Conservation (phyloP, 495 filamentous ascomycete species). For the Aspergillus indologenus region DNA sequence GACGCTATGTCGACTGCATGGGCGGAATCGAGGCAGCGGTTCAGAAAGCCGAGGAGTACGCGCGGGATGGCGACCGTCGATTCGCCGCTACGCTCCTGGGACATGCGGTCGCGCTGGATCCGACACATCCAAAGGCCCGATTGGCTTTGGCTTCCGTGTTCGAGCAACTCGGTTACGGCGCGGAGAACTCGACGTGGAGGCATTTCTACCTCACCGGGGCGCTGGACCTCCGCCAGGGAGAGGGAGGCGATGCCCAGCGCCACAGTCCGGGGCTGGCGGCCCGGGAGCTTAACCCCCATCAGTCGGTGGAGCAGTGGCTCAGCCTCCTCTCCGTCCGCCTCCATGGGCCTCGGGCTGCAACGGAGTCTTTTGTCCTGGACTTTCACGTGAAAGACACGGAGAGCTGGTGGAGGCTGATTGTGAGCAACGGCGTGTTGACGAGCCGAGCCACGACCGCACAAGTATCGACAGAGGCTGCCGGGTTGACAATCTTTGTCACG, state of each 20-base stretch:
- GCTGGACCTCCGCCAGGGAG: conserved; percentile 9
- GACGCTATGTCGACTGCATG: conserved; percentile 29
- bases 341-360: conserved; percentile 16
- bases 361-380: conserved; percentile 13
- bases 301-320: conserved; percentile 17
- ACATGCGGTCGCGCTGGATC: conserved; percentile 20
- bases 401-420: conserved; percentile 15
- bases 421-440: conserved; percentile 21
- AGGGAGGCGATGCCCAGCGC: not conserved
- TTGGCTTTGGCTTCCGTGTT: conserved; percentile 15
- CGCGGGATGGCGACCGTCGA: conserved; percentile 16
- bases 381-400: conserved; percentile 12
- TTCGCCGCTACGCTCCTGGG: conserved; percentile 24
- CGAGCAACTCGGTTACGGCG: conserved; percentile 24
- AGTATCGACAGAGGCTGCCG: not conserved
- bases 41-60: conserved; percentile 11
- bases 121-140: not conserved
- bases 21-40: conserved; percentile 19
- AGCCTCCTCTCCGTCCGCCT: conserved; percentile 14
- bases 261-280: not conserved
- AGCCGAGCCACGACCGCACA: not conserved
- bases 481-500: not conserved
- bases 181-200: conserved; percentile 22
- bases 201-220: conserved; percentile 26
- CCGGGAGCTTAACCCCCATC: conserved; percentile 3